These are phyloP conservation scores for Cairneyella variabilis DNA, from an alignment of 495 filamentous ascomycete genomes.

Conservation along the genomic window DNA sequence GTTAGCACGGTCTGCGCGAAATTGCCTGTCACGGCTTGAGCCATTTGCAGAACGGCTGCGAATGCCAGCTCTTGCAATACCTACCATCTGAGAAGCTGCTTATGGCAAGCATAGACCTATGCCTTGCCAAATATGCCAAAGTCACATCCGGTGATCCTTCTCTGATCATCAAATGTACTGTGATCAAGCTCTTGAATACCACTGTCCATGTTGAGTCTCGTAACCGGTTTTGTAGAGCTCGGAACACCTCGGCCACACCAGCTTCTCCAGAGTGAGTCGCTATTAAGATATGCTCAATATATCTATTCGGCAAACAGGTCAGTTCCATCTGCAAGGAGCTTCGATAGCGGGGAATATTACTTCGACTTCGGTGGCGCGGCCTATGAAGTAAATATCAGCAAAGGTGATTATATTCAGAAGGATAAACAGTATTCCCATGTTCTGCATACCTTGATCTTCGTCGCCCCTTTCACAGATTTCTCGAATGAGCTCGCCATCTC, in stretches of 20 bases:
- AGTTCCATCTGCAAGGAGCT: background rate
- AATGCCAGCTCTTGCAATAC: conserved; percentile 30
- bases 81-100: conserved; percentile 89
- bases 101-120: conserved; percentile 79
- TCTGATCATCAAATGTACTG: conserved; percentile 94
- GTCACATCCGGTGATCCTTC: conserved; percentile 91
- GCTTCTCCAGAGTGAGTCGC: conserved; percentile 94
- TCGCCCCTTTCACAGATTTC: conserved; percentile 91
- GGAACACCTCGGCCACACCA: conserved; percentile 93
- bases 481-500: conserved; percentile 78
- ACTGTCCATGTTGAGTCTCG: conserved; percentile 96
- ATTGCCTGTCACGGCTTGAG: conserved; percentile 14
- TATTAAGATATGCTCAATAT: conserved; percentile 96
- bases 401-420: no score
- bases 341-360: conserved; percentile 18
- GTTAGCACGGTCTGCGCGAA: conserved; percentile 24
- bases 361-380: conserved; percentile 97
- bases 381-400: no score
- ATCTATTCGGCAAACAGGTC: conserved; percentile 33
- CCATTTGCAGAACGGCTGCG: background rate
- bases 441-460: conserved; percentile 82
- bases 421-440: no score
- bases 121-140: conserved; percentile 76
- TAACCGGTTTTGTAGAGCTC: conserved; percentile 80
- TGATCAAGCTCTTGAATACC: conserved; percentile 93